phyloP scores from a whole-genome alignment of 306 rosid genomes.

The Vigna nakashimae region DNA sequence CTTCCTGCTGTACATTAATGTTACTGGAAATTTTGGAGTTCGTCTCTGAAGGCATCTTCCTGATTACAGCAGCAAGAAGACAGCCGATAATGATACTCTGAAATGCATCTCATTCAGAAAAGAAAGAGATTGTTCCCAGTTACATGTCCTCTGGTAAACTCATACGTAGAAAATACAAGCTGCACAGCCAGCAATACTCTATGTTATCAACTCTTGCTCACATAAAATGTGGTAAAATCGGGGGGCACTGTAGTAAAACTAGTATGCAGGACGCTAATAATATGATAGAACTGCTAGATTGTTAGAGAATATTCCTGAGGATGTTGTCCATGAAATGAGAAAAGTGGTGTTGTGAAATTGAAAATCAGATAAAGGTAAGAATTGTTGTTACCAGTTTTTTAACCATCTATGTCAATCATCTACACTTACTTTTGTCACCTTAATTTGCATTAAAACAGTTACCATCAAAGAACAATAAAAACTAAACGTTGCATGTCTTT shows the following conservation, averaged over 20 bases:
- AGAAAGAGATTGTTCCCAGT: conserved; percentile 8
- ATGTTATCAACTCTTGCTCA: no score
- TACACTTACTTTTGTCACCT: not conserved
- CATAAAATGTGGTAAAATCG: no score
- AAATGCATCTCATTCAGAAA: conserved; percentile 41
- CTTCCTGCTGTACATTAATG: conserved; percentile 19
- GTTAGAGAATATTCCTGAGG: no score
- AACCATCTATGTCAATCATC: no score
- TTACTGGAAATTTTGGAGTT: not conserved
- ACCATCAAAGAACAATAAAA: conserved; percentile 4
- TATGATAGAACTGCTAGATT: no score
- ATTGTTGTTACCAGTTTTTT: no score
- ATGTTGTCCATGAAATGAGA: not conserved
- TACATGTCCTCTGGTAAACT: conserved; percentile 78
- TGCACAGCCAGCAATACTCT: conserved; percentile 52
- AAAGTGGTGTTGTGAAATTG: not conserved
- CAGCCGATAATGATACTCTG: not conserved
- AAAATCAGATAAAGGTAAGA: not conserved
- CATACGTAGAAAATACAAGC: conserved; percentile 80
- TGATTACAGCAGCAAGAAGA: not conserved
- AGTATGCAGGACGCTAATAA: no score
- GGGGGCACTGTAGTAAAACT: no score
- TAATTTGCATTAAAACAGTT: not conserved
- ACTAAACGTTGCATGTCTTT: conserved; percentile 5
- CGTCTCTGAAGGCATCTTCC: not conserved